Base-by-base conservation (phyloP, 257 asterid genomes). In the Euphrasia confusa region DNA sequence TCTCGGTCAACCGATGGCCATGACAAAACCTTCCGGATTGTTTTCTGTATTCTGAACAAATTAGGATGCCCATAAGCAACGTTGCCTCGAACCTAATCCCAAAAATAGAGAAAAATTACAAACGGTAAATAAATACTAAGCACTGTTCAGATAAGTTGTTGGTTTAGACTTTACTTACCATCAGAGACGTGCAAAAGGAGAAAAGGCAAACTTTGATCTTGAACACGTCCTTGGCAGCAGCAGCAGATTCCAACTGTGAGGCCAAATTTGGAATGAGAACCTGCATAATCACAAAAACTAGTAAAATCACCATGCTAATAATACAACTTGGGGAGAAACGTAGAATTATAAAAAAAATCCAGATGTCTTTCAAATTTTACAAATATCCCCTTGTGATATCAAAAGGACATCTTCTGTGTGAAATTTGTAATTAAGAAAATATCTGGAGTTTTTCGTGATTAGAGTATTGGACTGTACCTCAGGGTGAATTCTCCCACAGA, bases 401-500 rank as follows among this genome's bases (percentile, higher is more conserved):
- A 21, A 21, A 35, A 24, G 0, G 26, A 48, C 24, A 48, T 48
- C 2, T 48, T 48, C 26, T 5, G 54, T 7, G 54, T 5, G 26
- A 10, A 48, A 6, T 48, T 48, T 48, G 54, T 14, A 48, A 48
- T n/a, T 4, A n/a, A 48, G 8, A 48, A n/a, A 5, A 47, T 14
- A 44, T 10, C 53, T 47, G 53, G 21, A 48, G 52, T 45, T 45
- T 45, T 14, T 48, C 8, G 2, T 48, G 18, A 48, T 14, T 48
- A 4, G 3, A 48, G 26, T 4, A 48, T 48, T n/a, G 9, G 54
- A 48, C 66, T 42, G 58, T 45, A 48, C 98, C 76, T 82, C 62
- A 11, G 96, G 96, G 71, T 88, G 94, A 68, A 88, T 83, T 72
- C 94, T 74, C 66, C 96, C 98, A 72, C 95, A 90, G 45, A 90